Evolutionary conservation across 352 stramenopile genomes (phyloP).

Genomic region (Globisporangium takayamanum): DNA sequence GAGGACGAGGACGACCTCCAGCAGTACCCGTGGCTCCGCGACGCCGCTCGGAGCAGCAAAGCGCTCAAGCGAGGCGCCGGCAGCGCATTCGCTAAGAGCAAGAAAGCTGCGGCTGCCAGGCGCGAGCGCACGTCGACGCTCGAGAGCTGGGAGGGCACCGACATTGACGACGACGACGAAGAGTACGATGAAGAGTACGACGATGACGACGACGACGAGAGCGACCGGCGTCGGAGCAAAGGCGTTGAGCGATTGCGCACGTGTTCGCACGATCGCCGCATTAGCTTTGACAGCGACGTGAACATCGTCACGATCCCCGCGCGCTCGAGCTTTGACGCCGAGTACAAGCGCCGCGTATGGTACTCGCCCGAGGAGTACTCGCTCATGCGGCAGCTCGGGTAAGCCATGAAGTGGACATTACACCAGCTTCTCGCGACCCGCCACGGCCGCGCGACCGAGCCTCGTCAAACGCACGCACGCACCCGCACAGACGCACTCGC

Average conservation of each 20-base stretch:
- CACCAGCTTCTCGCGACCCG: too few relatives aligned
- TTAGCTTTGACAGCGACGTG: slow-evolving; percentile 72
- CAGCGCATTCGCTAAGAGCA: slow-evolving; percentile 20
- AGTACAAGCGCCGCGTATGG: slow-evolving; percentile 74
- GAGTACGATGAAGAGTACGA: slow-evolving; percentile 36
- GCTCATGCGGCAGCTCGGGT: slow-evolving; percentile 34
- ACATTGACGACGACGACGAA: slow-evolving; percentile 49
- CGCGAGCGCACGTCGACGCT: slow-evolving; percentile 49
- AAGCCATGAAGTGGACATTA: not conserved
- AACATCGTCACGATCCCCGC: slow-evolving; percentile 68
- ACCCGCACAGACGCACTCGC: too few relatives aligned
- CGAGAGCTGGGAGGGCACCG: slow-evolving; percentile 50
- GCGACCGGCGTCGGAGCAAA: slow-evolving; percentile 8
- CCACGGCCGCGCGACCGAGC: too few relatives aligned
- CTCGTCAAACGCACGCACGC: too few relatives aligned
- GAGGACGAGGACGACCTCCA: slow-evolving; percentile 44
- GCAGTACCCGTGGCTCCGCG: not conserved
- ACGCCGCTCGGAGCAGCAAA: not conserved
- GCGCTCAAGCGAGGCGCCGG: slow-evolving; percentile 1
- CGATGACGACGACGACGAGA: slow-evolving; percentile 46
- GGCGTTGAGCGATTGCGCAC: slow-evolving; percentile 42
- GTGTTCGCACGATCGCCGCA: slow-evolving; percentile 65
- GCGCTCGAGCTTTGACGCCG: slow-evolving; percentile 63
- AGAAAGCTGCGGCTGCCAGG: slow-evolving; percentile 21
- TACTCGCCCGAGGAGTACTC: slow-evolving; percentile 67